Conservation (phyloP, 2,329 filamentous ascomycete genomes). For the Lithohypha guttulata region DNA sequence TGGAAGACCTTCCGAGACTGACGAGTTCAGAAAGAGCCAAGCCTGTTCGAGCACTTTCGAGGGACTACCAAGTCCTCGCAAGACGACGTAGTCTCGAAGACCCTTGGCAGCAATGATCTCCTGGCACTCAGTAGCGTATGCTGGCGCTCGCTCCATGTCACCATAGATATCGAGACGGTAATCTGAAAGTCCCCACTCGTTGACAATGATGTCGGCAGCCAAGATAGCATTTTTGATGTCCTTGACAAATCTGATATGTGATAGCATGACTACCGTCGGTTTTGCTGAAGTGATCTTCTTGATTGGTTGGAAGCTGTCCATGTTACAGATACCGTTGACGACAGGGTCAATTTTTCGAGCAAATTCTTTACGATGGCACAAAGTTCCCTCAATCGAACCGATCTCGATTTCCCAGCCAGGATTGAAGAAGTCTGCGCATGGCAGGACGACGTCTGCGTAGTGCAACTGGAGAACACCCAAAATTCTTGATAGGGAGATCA, state of each 20-base stretch:
- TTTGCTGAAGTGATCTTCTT: slow-evolving; percentile 47
- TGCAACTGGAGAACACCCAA: slow-evolving; percentile 38
- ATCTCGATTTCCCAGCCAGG: slow-evolving; percentile 54
- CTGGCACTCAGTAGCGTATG: slow-evolving; percentile 49
- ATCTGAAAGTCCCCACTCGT: slow-evolving; percentile 55
- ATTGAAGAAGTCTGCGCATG: slow-evolving; percentile 52
- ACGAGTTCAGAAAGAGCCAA: slow-evolving; percentile 45
- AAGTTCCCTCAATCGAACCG: slow-evolving; percentile 46
- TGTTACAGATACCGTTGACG: slow-evolving; percentile 55
- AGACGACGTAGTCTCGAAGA: slow-evolving; percentile 39
- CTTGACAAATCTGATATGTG: slow-evolving; percentile 45
- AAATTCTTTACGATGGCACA: slow-evolving; percentile 48
- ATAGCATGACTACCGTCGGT: slow-evolving; percentile 56
- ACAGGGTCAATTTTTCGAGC: slow-evolving; percentile 52
- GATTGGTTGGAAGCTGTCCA: slow-evolving; percentile 52
- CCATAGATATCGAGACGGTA: slow-evolving; percentile 55
- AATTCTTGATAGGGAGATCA: slow-evolving; percentile 39
- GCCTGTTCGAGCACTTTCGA: slow-evolving; percentile 45
- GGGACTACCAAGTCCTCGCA: slow-evolving; percentile 48
- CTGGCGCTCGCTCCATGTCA: slow-evolving; percentile 51
- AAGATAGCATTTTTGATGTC: slow-evolving; percentile 55
- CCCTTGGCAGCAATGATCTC: slow-evolving; percentile 48
- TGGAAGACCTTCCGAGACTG: slow-evolving; percentile 36
- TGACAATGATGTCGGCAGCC: slow-evolving; percentile 54
- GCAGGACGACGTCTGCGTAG: slow-evolving; percentile 51